Evolutionary conservation across 371 early-diverging fungal species (phyloP).

Genomic region (Conidiobolus incongruus): DNA sequence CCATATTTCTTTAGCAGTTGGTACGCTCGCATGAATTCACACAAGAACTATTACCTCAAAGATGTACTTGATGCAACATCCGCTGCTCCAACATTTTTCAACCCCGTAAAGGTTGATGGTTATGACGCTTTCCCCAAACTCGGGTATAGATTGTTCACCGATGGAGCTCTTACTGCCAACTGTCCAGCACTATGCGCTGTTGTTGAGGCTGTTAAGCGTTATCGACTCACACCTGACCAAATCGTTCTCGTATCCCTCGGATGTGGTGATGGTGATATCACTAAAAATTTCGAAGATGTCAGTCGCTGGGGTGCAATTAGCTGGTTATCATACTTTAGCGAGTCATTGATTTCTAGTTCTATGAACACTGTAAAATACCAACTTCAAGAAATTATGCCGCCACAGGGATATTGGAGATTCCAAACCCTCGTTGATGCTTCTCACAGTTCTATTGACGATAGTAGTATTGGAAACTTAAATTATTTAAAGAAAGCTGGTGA

Average conservation of each 20-base stretch:
- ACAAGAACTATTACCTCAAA: background rate
- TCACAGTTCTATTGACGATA: background rate
- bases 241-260: background rate
- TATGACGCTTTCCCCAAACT: background rate
- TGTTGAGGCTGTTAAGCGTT: background rate
- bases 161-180: conserved; percentile 1
- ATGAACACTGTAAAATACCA: background rate
- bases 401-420: background rate
- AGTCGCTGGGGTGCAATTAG: background rate
- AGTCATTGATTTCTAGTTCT: background rate
- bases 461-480: background rate
- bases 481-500: background rate
- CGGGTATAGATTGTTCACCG: background rate
- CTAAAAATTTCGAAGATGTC: too few relatives aligned
- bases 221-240: background rate
- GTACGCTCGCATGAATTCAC: background rate
- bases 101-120: background rate
- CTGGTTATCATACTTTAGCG: background rate
- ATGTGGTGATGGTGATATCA: conserved; percentile 1
- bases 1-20: conserved; percentile 1
- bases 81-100: conserved; percentile 6
- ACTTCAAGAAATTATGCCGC: background rate
- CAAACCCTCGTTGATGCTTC: background rate
- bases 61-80: conserved; percentile 5
- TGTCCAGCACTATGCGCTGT: background rate